These are phyloP conservation scores for Linnemannia hyalina DNA, from an alignment of 192 early-diverging fungal species.

Conservation along the genomic window DNA sequence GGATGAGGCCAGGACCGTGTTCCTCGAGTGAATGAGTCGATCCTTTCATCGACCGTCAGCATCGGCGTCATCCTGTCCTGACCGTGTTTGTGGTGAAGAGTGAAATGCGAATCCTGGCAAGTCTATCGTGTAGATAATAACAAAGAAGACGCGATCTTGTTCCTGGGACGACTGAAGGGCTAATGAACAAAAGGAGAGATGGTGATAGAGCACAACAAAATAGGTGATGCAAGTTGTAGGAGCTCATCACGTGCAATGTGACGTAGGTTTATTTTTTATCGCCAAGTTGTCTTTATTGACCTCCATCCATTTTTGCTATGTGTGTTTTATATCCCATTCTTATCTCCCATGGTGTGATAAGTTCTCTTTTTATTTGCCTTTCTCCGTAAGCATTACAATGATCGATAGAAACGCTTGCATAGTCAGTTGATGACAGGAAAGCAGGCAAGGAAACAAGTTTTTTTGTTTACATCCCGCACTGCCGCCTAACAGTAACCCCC, in stretches of 20 bases:
- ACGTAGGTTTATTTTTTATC: not conserved
- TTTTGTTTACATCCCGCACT: not conserved
- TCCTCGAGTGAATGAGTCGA: conserved; percentile 33
- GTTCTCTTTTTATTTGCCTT: not conserved
- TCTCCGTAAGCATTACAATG: not conserved
- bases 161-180: not conserved
- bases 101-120: not conserved
- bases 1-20: conserved; percentile 34
- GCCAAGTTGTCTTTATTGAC: not conserved
- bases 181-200: not conserved
- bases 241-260: not conserved
- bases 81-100: not conserved
- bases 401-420: not conserved
- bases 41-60: conserved; percentile 32
- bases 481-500: conserved; percentile 1
- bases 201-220: not conserved
- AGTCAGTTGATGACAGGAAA: not conserved
- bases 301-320: not conserved
- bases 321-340: not conserved
- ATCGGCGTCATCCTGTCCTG: conserved; percentile 48
- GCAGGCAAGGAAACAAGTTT: not conserved
- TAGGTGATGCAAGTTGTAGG: not conserved
- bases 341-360: not conserved
- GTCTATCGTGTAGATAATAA: not conserved
- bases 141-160: not conserved